Evolutionary conservation across 495 filamentous ascomycete genomes (phyloP).

Genomic region (Aspergillus heteromorphus): DNA sequence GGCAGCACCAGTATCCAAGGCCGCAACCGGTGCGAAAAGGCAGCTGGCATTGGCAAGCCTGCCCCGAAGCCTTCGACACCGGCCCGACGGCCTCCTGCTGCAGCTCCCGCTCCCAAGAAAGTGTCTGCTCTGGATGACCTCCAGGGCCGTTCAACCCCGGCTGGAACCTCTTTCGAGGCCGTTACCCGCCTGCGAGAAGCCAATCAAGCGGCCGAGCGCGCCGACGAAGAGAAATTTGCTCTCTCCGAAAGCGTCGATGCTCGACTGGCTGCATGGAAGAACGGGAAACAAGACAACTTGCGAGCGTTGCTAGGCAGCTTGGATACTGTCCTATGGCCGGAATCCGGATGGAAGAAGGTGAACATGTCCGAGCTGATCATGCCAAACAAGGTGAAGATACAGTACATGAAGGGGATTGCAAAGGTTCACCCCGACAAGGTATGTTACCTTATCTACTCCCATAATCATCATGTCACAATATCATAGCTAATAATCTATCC

Average conservation of each 20-base stretch:
- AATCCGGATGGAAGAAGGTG: conserved; percentile 93
- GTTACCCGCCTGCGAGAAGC: conserved; percentile 74
- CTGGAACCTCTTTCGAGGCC: conserved; percentile 45
- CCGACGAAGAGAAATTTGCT: conserved; percentile 88
- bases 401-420: conserved; percentile 98
- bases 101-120: conserved; percentile 31
- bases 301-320: conserved; percentile 83
- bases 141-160: conserved; percentile 17
- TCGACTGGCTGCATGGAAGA: conserved; percentile 70
- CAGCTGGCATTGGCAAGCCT: conserved; percentile 55
- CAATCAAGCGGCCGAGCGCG: conserved; percentile 74
- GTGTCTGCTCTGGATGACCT: conserved; percentile 47
- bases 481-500: conserved; percentile 1
- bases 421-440: conserved; percentile 99
- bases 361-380: conserved; percentile 86
- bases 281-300: conserved; percentile 86
- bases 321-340: conserved; percentile 86
- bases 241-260: conserved; percentile 80
- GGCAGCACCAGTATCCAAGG: conserved; percentile 78
- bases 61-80: conserved; percentile 30
- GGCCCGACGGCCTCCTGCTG: conserved; percentile 26
- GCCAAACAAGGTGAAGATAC: conserved; percentile 88
- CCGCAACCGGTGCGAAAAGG: conserved; percentile 85
- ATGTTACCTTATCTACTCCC: conserved; percentile 27
- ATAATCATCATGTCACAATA: neutral